Base-by-base conservation (phyloP, 2,329 filamentous ascomycete species). In the Diaporthe nobilis region DNA sequence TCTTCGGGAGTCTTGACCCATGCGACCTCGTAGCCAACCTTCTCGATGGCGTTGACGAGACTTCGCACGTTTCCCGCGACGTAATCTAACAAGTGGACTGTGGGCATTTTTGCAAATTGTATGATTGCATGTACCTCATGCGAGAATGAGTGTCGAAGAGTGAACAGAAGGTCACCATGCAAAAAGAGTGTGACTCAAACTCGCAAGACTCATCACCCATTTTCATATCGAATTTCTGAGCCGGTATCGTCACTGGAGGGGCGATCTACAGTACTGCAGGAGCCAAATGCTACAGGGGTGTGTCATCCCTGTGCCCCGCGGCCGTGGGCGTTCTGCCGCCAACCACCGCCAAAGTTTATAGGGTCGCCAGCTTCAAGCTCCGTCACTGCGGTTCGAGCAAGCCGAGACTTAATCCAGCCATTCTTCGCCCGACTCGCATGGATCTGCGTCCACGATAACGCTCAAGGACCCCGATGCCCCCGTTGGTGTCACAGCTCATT, bases 21-120 rank as follows among this genome's bases (percentile, higher is more conserved):
- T 87, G 97, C 94, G 63, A 99, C 95, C 60, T 94, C 91, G 84
- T 96, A 98, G 77, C 97, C 97, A 76, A 96, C 90, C 85, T 97
- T 98, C 85, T 99, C 96, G 82, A 99, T 98, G 81, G 96, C 97
- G 88, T 99, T 99, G 83, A 96, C 96, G 81, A 99, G 91, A 78
- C 96, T 98, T 79, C 96, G 94, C 80, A 99, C 93, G 85, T 99
- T 99, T 82, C 97, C 97, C 77, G 97, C 96, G 79, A 98, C 96
- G 84, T 98, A 98, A 87, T 98, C 89, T 80, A 94, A 85, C 73
- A 97, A 86, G 85, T 96, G 91, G 78, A 96, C 94, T 67, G 90
- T 94, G 78, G 94, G 92, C 93, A 95, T 95, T 70, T 80, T 89
- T 81, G 77, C 79, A 67, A 58, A 10, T 57, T 47, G 31, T 53